phyloP scores from a whole-genome alignment of 306 rosid genomes.

The Citrullus mucosospermus region DNA sequence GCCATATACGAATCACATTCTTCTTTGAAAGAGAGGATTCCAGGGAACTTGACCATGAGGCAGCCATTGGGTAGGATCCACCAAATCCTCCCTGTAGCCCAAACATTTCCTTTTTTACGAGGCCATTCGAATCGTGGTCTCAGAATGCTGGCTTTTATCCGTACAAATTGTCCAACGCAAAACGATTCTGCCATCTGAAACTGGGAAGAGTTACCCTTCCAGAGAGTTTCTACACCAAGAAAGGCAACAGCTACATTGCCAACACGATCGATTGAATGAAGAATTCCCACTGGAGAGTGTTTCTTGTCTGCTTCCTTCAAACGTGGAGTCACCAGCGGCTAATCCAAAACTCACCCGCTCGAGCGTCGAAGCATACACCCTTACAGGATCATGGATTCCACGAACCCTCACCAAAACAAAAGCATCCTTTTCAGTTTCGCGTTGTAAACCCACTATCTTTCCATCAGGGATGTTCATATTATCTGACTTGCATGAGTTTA shows the following conservation, averaged over 20 bases:
- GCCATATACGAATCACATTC: slow-evolving; percentile 44
- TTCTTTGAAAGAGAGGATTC: slow-evolving; percentile 42
- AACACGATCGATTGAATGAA: slow-evolving; percentile 56
- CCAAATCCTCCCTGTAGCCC: slow-evolving; percentile 62
- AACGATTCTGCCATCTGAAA: slow-evolving; percentile 67
- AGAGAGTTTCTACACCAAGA: slow-evolving; percentile 58
- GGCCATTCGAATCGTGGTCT: slow-evolving; percentile 84
- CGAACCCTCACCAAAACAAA: slow-evolving; percentile 68
- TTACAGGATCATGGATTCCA: slow-evolving; percentile 67
- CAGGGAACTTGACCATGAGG: slow-evolving; percentile 71
- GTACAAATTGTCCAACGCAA: slow-evolving; percentile 69
- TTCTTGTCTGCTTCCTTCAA: slow-evolving; percentile 44
- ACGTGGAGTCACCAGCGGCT: slow-evolving; percentile 63
- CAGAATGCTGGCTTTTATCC: slow-evolving; percentile 39
- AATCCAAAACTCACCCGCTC: slow-evolving; percentile 70
- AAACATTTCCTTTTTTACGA: slow-evolving; percentile 35
- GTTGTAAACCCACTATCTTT: slow-evolving; percentile 63
- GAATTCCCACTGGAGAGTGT: slow-evolving; percentile 72
- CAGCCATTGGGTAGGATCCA: slow-evolving; percentile 84
- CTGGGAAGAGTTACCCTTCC: slow-evolving; percentile 58
- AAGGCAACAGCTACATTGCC: slow-evolving; percentile 59
- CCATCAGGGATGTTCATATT: slow-evolving; percentile 78
- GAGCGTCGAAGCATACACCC: slow-evolving; percentile 45
- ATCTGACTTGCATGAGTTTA: slow-evolving; percentile 49
- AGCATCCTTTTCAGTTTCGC: slow-evolving; percentile 30